Base-by-base conservation (phyloP, 2,329 filamentous ascomycete genomes). In the Phyllosticta citrichinensis region DNA sequence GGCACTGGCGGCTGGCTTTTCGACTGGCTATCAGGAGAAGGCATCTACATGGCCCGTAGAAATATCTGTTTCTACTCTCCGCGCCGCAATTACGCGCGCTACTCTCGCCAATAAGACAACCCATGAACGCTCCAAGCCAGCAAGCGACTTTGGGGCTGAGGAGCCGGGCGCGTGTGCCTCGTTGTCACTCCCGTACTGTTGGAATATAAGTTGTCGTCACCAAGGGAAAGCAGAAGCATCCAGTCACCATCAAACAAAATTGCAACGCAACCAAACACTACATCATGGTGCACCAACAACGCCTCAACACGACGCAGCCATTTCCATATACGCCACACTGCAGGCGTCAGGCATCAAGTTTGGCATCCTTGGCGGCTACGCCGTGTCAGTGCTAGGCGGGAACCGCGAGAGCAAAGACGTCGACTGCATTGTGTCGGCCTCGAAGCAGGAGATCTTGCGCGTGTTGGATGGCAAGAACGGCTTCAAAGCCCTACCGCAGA, bases 301-400 rank as follows among this genome's bases (percentile, higher is more conserved):
- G 27, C 27, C 27, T 30, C 5, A 30, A 62, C 51, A 62, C 51
- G 64, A 65, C 27, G 64, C 64, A 47, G 64, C 64, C 50, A 65
- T 65, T 62, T 63, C 63, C 50, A 58, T 65, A 10, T 55, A 65
- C 55, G 55, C 59, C 60, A 52, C 63, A 51, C 63, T 65, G 9
- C 27, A 52, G 22, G 24, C 33, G 35, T 52, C 55, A 20, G 52
- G 60, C 30, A 57, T 65, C 8, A 57, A 59, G 30, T 62, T 62
- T 54, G 64, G 63, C 33, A 65, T 65, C 51, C 65, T 65, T 62
- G 64, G 64, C 58, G 64, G 64, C 27, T 65, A 63, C 58, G 63
- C 63, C 40, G 60, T 65, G 17, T 62, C 58, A 27, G 56, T 54
- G 22, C 54, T 59, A 3, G 64, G 64, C 22, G 64, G 64, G 12